Conservation (phyloP, 2,329 filamentous ascomycete genomes). For the Coleophoma eucalyptorum region DNA sequence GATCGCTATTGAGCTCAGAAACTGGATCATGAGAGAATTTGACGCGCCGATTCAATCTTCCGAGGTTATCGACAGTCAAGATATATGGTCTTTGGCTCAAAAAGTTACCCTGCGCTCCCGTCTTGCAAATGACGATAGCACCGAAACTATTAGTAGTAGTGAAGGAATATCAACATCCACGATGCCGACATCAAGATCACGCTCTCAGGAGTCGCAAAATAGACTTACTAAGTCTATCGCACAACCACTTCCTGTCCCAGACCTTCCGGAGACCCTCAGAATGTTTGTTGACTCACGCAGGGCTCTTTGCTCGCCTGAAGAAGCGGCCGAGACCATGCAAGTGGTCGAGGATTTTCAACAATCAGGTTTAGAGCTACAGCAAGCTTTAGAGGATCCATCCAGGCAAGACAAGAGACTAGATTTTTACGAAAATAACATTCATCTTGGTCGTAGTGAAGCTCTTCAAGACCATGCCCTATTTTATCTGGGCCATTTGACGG, state of each 20-base stretch:
- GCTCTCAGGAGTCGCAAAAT: not conserved
- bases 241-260: not conserved
- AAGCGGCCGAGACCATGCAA: not conserved
- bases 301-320: not conserved
- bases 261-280: not conserved
- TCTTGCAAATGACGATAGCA: not conserved
- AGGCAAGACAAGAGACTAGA: not conserved
- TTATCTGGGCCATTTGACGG: not conserved
- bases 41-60: slow-evolving; percentile 7
- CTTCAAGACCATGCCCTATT: not conserved
- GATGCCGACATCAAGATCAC: not conserved
- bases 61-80: not conserved
- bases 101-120: not conserved
- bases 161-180: not conserved
- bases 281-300: not conserved
- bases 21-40: slow-evolving; percentile 31
- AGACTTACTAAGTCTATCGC: not conserved
- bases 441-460: not conserved
- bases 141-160: not conserved
- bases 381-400: not conserved
- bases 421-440: not conserved
- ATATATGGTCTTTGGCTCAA: not conserved
- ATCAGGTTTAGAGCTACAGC: not conserved
- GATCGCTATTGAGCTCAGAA: slow-evolving; percentile 6
- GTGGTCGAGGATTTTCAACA: not conserved